phyloP scores from a whole-genome alignment of 495 filamentous ascomycete genomes.

The Extremus antarcticus region DNA sequence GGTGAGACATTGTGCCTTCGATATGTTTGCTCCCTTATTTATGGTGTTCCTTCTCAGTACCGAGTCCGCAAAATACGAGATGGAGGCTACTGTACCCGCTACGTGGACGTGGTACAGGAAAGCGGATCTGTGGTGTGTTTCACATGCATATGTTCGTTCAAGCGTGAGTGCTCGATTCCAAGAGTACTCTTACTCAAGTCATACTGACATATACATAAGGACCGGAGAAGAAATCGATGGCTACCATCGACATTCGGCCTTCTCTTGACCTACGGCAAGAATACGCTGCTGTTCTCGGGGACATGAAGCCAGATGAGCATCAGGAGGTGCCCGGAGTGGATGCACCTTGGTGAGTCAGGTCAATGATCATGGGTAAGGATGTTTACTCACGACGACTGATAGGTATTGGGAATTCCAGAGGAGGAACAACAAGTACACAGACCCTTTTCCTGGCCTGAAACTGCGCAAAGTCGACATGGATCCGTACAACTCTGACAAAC shows the following conservation, averaged over 20 bases:
- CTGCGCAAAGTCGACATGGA: constrained; percentile 55
- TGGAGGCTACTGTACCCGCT: constrained; percentile 48
- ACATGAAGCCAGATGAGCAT: constrained; percentile 33
- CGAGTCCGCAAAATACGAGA: constrained; percentile 42
- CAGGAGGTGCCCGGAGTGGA: constrained; percentile 36
- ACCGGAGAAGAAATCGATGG: neutral
- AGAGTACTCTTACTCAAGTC: no score
- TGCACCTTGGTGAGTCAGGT: constrained; percentile 34
- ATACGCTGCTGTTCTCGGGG: constrained; percentile 31
- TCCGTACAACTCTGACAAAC: constrained; percentile 38
- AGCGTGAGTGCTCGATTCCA: constrained; percentile 22
- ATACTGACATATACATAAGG: neutral
- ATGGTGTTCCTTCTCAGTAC: constrained; percentile 28
- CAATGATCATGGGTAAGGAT: neutral
- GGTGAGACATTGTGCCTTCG: neutral
- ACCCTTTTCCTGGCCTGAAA: constrained; percentile 46
- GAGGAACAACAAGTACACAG: constrained; percentile 1
- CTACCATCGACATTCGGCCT: neutral
- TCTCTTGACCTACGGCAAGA: constrained; percentile 25
- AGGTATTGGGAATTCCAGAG: constrained; percentile 12
- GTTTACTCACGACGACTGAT: neutral
- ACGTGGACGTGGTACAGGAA: constrained; percentile 47
- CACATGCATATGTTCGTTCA: constrained; percentile 52
- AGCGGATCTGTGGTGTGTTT: constrained; percentile 44
- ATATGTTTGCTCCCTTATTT: neutral